These are phyloP conservation scores for Thelonectria blattea DNA, from an alignment of 2,329 filamentous ascomycete genomes.

Conservation along the genomic window DNA sequence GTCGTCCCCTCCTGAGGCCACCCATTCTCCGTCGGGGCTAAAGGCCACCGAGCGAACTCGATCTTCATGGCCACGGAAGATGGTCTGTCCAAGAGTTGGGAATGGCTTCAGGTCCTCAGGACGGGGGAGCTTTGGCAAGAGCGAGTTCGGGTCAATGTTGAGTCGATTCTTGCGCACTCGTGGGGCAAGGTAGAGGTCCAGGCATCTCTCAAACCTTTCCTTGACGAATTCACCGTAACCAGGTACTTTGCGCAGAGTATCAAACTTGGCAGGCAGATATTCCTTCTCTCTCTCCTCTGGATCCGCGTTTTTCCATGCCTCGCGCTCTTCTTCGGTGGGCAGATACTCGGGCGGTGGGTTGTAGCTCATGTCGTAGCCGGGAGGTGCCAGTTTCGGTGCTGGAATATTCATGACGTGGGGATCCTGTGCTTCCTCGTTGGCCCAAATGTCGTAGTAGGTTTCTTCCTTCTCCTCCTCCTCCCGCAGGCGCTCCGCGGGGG, in stretches of 20 bases:
- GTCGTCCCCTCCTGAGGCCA: slow-evolving; percentile 94
- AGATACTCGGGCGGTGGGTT: slow-evolving; percentile 96
- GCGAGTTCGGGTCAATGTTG: slow-evolving; percentile 93
- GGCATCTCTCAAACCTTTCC: slow-evolving; percentile 92
- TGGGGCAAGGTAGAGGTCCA: slow-evolving; percentile 94
- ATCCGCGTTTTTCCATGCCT: slow-evolving; percentile 83
- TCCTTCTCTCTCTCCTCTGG: slow-evolving; percentile 91
- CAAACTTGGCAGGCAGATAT: slow-evolving; percentile 82
- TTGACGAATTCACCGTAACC: slow-evolving; percentile 91
- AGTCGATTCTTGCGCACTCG: slow-evolving; percentile 90
- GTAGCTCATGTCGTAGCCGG: slow-evolving; percentile 94
- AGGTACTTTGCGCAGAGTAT: slow-evolving; percentile 87
- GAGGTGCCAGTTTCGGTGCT: slow-evolving; percentile 90
- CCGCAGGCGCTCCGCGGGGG: slow-evolving; percentile 69
- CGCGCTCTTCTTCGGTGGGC: slow-evolving; percentile 82
- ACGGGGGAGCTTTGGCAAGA: slow-evolving; percentile 90
- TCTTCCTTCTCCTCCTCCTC: slow-evolving; percentile 76
- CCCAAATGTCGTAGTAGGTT: slow-evolving; percentile 89
- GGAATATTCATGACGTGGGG: slow-evolving; percentile 94
- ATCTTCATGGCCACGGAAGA: slow-evolving; percentile 88
- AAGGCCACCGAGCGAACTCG: slow-evolving; percentile 84
- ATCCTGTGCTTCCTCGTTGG: slow-evolving; percentile 82
- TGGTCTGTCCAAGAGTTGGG: slow-evolving; percentile 85
- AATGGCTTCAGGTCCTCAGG: slow-evolving; percentile 95
- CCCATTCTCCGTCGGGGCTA: slow-evolving; percentile 82